These are phyloP conservation scores for Phtheirospermum japonicum DNA, from an alignment of 257 asterid species.

Conservation along the genomic window DNA sequence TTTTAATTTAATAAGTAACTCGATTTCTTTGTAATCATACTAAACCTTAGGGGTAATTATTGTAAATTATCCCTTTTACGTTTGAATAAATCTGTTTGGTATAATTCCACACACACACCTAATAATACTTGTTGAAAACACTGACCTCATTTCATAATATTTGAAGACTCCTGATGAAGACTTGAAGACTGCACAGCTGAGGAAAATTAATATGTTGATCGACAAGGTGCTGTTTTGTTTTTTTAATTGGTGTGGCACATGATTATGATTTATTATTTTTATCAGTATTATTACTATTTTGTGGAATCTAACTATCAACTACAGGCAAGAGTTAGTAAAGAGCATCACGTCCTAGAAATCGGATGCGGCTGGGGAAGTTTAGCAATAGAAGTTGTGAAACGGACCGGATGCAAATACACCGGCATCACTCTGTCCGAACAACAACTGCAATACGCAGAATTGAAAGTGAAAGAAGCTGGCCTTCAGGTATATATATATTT, in stretches of 20 bases:
- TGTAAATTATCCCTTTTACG: no score
- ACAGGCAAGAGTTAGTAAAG: conserved; percentile 49
- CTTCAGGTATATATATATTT: conserved; percentile 39
- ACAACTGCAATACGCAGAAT: conserved; percentile 50
- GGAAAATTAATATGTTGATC: conserved; percentile 53
- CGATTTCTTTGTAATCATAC: neutral
- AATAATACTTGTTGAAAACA: no score
- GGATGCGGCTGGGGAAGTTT: conserved; percentile 75
- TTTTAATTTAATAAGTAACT: no score
- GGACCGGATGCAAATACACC: conserved; percentile 60
- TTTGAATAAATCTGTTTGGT: no score
- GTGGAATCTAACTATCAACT: conserved; percentile 20
- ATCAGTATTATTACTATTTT: no score
- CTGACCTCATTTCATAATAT: neutral
- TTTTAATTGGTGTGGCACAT: neutral
- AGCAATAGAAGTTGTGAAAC: conserved; percentile 56
- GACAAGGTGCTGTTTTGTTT: conserved; percentile 42
- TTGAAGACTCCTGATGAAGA: conserved; percentile 52
- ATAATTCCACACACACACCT: no score
- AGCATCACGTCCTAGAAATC: conserved; percentile 60
- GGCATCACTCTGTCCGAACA: conserved; percentile 63
- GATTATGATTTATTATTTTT: no score
- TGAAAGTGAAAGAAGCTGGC: conserved; percentile 55
- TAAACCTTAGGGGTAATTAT: neutral
- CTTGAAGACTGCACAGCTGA: conserved; percentile 58